These are phyloP conservation scores for Diaporthe ampelina DNA, from an alignment of 2,329 filamentous ascomycete genomes.

Conservation along the genomic window DNA sequence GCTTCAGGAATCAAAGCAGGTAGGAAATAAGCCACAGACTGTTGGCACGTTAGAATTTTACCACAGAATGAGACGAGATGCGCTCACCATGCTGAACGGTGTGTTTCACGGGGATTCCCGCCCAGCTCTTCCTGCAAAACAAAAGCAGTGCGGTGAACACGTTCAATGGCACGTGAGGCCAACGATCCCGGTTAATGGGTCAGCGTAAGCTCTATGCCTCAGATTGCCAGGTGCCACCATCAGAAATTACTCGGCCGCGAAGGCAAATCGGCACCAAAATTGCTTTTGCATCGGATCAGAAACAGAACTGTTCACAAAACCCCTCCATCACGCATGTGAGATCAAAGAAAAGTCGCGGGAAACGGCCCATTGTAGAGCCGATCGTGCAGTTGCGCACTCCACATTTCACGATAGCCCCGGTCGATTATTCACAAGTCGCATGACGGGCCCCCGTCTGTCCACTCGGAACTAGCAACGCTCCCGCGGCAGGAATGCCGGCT, in stretches of 20 bases:
- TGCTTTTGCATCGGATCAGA: constrained; percentile 20
- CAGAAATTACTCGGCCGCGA: neutral
- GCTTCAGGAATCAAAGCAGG: no score
- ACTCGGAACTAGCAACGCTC: constrained; percentile 8
- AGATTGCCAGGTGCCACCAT: neutral
- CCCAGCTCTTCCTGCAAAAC: neutral
- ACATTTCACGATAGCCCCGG: constrained; percentile 1
- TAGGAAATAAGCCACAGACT: no score
- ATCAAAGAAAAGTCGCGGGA: neutral
- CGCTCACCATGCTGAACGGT: neutral
- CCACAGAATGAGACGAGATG: no score
- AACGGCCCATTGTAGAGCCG: constrained; percentile 17
- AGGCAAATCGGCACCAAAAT: neutral
- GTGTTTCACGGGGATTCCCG: constrained; percentile 1
- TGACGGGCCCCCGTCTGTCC: neutral
- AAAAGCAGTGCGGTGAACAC: constrained; percentile 6
- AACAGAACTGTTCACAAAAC: neutral
- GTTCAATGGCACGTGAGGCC: constrained; percentile 25
- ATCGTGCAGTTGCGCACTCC: constrained; percentile 8
- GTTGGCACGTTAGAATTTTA: no score
- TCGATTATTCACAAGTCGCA: constrained; percentile 9
- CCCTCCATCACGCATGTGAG: neutral
- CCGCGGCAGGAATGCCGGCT: constrained; percentile 20
- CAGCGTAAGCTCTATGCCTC: neutral
- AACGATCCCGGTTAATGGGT: constrained; percentile 1